These are phyloP conservation scores for Ceratorhiza oryzae-sativae DNA, from an alignment of 1,284 basidiomycete species.

Conservation along the genomic window DNA sequence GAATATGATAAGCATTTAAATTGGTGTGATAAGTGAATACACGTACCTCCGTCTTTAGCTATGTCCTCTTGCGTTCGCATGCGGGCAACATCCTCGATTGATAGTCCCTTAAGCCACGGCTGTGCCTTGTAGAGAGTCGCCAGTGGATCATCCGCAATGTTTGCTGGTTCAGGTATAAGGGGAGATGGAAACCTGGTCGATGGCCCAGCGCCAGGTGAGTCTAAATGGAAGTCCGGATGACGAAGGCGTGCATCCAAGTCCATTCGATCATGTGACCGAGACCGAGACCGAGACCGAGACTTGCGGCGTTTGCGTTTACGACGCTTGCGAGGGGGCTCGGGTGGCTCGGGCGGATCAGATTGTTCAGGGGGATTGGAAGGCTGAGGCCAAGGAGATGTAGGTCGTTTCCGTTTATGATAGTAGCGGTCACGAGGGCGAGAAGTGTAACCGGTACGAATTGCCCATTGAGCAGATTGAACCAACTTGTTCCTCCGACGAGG, in stretches of 20 bases:
- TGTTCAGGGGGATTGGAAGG: not conserved
- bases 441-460: not conserved
- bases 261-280: not conserved
- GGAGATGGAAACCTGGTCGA: not conserved
- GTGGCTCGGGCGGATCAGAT: not conserved
- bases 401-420: not conserved
- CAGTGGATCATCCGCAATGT: not conserved
- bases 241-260: not conserved
- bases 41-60: not conserved
- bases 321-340: not conserved
- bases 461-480: not conserved
- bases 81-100: not conserved
- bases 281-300: not conserved
- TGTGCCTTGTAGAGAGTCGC: not conserved
- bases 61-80: not conserved
- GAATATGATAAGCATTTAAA: not conserved
- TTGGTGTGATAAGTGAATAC: not conserved
- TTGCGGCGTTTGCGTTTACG: not conserved
- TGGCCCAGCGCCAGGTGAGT: constrained; percentile 16
- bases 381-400: not conserved
- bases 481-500: not conserved
- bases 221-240: not conserved
- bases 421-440: not conserved
- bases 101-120: constrained; percentile 13
- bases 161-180: not conserved